Percentiles rank a stretch among this genome's conserved stretches.
Conservation (phyloP, 2,329 filamentous ascomycete species). For the Dothideomycetes sp. region DNA sequence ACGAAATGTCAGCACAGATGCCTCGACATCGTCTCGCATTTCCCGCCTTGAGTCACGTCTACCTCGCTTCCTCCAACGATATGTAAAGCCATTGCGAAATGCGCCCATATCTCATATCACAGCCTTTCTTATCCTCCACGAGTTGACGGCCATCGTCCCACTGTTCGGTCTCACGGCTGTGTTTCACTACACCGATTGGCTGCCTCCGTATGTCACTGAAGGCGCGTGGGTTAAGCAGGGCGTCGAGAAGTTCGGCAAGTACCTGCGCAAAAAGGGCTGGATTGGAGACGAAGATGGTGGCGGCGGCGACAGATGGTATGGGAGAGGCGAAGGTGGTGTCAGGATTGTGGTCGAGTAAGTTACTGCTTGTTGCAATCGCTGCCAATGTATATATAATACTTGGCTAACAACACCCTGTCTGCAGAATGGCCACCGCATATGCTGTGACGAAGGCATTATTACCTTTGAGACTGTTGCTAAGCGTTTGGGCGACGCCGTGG, state of each 20-base stretch:
- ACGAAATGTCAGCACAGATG: too few species aligned
- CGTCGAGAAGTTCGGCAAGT: conserved; percentile 63
- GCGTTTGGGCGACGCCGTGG: conserved; percentile 86
- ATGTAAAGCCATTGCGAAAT: conserved; percentile 57
- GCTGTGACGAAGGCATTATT: conserved; percentile 79
- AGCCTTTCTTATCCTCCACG: conserved; percentile 82
- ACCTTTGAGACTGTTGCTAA: conserved; percentile 63
- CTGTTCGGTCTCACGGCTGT: conserved; percentile 60
- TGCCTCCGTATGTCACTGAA: conserved; percentile 49
- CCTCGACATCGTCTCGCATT: conserved; percentile 12
- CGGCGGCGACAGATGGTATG: not conserved
- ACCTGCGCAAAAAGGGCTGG: conserved; percentile 72
- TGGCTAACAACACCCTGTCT: not conserved
- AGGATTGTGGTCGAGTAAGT: conserved; percentile 43
- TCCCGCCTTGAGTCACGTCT: conserved; percentile 31
- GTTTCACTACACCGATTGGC: conserved; percentile 72
- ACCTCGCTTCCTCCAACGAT: conserved; percentile 56
- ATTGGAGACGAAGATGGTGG: conserved; percentile 40
- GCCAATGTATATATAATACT: not conserved
- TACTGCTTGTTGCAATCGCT: conserved; percentile 4
- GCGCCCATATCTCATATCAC: conserved; percentile 75
- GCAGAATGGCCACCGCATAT: conserved; percentile 70
- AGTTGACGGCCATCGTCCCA: conserved; percentile 77
- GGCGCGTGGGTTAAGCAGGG: conserved; percentile 48
- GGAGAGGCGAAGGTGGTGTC: conserved; percentile 26